Percentiles rank a stretch among this genome's conserved stretches.
Conservation (phyloP, 163 green algal species). For the Scenedesmus sp. region DNA sequence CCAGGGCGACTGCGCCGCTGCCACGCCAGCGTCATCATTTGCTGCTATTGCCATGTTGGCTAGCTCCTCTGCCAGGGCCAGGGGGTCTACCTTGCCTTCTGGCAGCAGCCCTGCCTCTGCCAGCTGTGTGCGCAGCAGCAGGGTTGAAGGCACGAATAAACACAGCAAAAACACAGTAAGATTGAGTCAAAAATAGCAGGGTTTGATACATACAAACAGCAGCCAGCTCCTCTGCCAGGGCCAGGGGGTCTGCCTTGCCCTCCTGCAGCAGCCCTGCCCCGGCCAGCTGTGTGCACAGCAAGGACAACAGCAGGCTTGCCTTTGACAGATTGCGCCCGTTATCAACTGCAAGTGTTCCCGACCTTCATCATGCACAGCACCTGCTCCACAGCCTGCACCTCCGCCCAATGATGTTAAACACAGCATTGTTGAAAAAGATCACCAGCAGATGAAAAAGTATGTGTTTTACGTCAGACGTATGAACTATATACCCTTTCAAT, state of each 20-base stretch:
- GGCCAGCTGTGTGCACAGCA: conserved; percentile 4
- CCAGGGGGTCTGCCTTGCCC: conserved; percentile 18
- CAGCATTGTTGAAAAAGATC: no score
- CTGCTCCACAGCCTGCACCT: no score
- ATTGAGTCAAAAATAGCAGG: conserved; percentile 11
- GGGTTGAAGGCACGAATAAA: neutral
- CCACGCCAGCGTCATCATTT: conserved; percentile 5
- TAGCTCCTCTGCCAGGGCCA: conserved; percentile 16
- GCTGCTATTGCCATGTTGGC: conserved; percentile 19
- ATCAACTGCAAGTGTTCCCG: no score
- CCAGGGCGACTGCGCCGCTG: conserved; percentile 47
- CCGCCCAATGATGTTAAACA: no score
- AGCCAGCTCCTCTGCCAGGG: neutral
- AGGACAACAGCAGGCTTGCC: neutral
- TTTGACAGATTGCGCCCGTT: no score
- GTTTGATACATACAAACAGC: no score
- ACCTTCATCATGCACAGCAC: no score
- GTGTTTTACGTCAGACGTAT: no score
- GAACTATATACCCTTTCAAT: no score
- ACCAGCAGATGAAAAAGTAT: no score
- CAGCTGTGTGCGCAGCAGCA: neutral
- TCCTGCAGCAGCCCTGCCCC: conserved; percentile 15
- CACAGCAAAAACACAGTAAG: neutral
- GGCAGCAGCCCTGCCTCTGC: conserved; percentile 21
- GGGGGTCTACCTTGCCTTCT: conserved; percentile 16